phyloP scores from a whole-genome alignment of 2,329 filamentous ascomycete genomes.

The Aspergillus sclerotialis region DNA sequence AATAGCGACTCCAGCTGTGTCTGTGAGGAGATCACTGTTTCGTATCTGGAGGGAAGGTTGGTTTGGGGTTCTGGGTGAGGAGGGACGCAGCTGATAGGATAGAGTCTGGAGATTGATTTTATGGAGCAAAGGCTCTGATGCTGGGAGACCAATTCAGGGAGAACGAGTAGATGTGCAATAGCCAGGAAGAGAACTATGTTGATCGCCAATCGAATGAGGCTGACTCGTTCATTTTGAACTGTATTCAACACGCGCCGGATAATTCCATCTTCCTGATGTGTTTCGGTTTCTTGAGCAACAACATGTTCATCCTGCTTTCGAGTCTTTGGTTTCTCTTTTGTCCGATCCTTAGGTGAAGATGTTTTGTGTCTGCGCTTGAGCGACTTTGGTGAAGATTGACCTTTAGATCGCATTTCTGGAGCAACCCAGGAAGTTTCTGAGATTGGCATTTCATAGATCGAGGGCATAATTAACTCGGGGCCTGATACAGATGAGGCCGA shows the following conservation, averaged over 20 bases:
- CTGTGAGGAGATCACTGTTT: constrained; percentile 16
- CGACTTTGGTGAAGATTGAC: constrained; percentile 4
- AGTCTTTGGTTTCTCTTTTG: not conserved
- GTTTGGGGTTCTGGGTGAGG: constrained; percentile 7
- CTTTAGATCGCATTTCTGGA: constrained; percentile 15
- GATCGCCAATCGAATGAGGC: constrained; percentile 11
- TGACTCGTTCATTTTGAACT: constrained; percentile 1
- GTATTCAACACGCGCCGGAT: constrained; percentile 1
- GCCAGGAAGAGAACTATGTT: constrained; percentile 21
- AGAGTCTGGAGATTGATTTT: constrained; percentile 16
- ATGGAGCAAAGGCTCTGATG: constrained; percentile 21
- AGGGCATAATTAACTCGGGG: constrained; percentile 35
- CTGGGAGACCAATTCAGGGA: constrained; percentile 30
- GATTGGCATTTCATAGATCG: constrained; percentile 28
- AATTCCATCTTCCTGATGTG: constrained; percentile 1
- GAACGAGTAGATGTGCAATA: constrained; percentile 26
- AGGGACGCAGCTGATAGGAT: constrained; percentile 21
- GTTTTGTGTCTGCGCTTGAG: constrained; percentile 19
- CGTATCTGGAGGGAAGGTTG: constrained; percentile 6
- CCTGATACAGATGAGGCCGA: constrained; percentile 24
- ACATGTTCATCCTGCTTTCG: not conserved
- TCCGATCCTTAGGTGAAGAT: constrained; percentile 4
- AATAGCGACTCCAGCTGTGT: constrained; percentile 22
- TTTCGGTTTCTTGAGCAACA: not conserved
- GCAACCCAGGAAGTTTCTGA: constrained; percentile 28